These are phyloP conservation scores for Pythium phragmiticola DNA, from an alignment of 352 stramenopile genomes.

Conservation along the genomic window DNA sequence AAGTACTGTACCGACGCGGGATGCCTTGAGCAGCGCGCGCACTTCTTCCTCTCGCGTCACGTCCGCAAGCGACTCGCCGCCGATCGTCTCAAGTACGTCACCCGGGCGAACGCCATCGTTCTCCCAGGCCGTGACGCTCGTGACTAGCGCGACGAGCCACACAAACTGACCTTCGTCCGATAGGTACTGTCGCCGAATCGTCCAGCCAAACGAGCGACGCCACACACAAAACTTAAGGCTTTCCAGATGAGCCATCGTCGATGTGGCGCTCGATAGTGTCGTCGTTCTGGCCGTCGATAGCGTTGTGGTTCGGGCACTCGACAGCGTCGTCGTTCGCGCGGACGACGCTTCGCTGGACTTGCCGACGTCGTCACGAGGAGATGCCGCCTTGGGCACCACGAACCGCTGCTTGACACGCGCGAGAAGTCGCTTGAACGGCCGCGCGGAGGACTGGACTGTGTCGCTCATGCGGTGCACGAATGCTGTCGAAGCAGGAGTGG, in stretches of 20 bases:
- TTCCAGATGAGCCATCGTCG: not conserved
- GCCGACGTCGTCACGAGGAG: not conserved
- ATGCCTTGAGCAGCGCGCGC: slow-evolving; percentile 31
- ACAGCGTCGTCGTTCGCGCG: no score
- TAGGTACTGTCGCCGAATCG: slow-evolving; percentile 11
- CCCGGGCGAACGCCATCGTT: slow-evolving; percentile 43
- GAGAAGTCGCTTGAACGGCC: slow-evolving; percentile 18
- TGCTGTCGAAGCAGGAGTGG: not conserved
- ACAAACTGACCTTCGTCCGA: slow-evolving; percentile 11
- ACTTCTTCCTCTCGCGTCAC: slow-evolving; percentile 37
- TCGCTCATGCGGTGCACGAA: slow-evolving; percentile 11
- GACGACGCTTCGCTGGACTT: not conserved
- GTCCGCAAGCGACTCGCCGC: slow-evolving; percentile 30
- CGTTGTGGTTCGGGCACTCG: not conserved
- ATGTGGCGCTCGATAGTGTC: not conserved
- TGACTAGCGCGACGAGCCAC: slow-evolving; percentile 27
- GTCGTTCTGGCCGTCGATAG: not conserved
- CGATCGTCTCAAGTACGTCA: slow-evolving; percentile 56
- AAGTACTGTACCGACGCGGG: slow-evolving; percentile 35
- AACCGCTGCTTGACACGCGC: slow-evolving; percentile 18
- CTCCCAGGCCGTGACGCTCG: slow-evolving; percentile 38
- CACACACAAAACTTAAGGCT: slow-evolving; percentile 54
- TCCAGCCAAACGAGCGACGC: slow-evolving; percentile 24
- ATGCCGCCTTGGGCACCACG: not conserved
- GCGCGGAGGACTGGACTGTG: slow-evolving; percentile 7